Percentiles rank a stretch among this genome's conserved stretches.
These are phyloP conservation scores for Aspergillus sparsus DNA, from an alignment of 495 filamentous ascomycete genomes.

Conservation along the genomic window DNA sequence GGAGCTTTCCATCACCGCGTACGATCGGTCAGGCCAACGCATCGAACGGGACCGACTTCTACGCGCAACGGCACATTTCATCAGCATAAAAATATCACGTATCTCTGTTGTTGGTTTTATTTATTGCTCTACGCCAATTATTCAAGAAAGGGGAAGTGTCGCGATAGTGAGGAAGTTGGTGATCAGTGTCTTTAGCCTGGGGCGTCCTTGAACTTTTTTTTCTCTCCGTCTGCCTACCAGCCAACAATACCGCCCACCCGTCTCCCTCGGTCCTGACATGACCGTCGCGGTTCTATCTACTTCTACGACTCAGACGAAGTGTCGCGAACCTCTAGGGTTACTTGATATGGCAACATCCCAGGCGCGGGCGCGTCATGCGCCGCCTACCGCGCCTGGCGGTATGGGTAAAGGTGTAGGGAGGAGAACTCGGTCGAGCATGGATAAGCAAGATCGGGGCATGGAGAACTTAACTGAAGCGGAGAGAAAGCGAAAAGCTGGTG, in stretches of 20 bases:
- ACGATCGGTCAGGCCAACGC: neutral
- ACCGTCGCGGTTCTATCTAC: slow-evolving; percentile 48
- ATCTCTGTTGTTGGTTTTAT: too few species aligned
- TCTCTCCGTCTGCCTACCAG: neutral
- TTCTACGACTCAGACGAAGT: slow-evolving; percentile 43
- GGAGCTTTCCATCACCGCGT: neutral
- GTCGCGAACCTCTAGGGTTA: slow-evolving; percentile 46
- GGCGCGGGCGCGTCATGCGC: slow-evolving; percentile 45
- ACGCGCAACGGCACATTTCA: neutral
- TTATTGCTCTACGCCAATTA: too few species aligned
- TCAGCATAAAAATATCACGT: neutral
- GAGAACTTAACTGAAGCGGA: slow-evolving; percentile 30
- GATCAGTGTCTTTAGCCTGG: neutral
- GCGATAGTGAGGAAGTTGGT: neutral
- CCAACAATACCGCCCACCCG: slow-evolving; percentile 10
- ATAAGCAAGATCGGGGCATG: slow-evolving; percentile 35
- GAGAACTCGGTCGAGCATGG: slow-evolving; percentile 45
- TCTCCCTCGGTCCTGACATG: slow-evolving; percentile 42
- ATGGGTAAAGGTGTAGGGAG: slow-evolving; percentile 31
- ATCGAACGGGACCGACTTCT: neutral
- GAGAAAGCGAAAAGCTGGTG: slow-evolving; percentile 49
- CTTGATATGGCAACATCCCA: slow-evolving; percentile 49
- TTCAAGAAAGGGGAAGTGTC: too few species aligned
- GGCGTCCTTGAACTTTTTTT: neutral
- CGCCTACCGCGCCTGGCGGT: slow-evolving; percentile 32